Conservation (phyloP, 1,284 basidiomycete genomes). For the Sporisorium graminicola region DNA sequence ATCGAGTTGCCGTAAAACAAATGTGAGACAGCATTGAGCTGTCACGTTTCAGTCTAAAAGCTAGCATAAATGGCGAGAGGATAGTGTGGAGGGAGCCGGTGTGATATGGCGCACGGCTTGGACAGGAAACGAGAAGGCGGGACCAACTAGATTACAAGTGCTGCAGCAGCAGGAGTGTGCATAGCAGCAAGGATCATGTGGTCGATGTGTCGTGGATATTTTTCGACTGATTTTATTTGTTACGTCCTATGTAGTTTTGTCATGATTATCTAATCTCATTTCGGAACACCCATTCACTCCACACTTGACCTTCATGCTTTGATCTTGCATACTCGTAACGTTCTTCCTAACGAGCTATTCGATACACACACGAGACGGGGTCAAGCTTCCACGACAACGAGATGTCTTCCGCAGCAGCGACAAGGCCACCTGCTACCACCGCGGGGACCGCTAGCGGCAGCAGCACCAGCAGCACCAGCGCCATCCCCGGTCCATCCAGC, state of each 20-base stretch:
- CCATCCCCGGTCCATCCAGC: constrained; percentile 8
- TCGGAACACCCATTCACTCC: background rate
- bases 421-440: background rate
- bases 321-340: constrained; percentile 11
- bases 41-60: background rate
- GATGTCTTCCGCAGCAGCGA: constrained; percentile 13
- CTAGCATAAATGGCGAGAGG: background rate
- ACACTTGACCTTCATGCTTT: constrained; percentile 13
- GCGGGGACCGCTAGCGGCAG: background rate
- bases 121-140: background rate
- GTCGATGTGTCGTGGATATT: background rate
- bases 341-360: background rate
- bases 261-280: constrained; percentile 19
- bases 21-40: constrained; percentile 1
- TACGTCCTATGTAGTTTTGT: background rate
- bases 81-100: background rate
- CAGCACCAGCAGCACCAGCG: background rate
- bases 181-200: constrained; percentile 3
- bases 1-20: background rate
- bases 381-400: background rate
- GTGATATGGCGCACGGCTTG: background rate
- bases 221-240: background rate
- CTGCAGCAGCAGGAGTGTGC: constrained; percentile 9
- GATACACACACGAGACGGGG: background rate
- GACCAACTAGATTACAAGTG: background rate